Base-by-base conservation (phyloP, 2,329 filamentous ascomycete species). In the Colletotrichum higginsianum region DNA sequence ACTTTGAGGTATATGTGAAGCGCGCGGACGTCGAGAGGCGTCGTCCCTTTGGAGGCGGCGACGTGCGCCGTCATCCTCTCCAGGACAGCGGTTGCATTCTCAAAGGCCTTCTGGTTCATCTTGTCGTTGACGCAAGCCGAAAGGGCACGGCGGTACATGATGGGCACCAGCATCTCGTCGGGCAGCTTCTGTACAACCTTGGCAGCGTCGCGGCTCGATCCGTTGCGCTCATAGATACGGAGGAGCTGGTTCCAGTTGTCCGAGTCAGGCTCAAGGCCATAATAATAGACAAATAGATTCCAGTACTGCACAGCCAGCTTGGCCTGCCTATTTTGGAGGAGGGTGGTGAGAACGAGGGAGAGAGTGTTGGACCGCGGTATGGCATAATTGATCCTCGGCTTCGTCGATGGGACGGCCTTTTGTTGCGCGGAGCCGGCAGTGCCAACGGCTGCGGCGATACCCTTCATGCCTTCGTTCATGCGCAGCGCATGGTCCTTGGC, bases 301-400 rank as follows among this genome's bases (percentile, higher is more conserved):
- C 95, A 98, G 81, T 98, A 98, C 42, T 86, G 86, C 63, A 88
- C 82, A n/a, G 90, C 93, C n/a, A 88, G 82, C 16, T 87, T 86
- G 9, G 89, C 89, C 63, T 89, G 86, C 62, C 88, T 87, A 42
- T 91, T 87, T 42, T 88, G 86, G 15, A 86, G 82, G 62, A 94
- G 89, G 8, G 91, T 87, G 56, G 89, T 84, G 52, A 97, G 81
- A 23, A 97, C 78, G 55, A 97, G 80, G 1, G 92, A 92, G 2
- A 99, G 87, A 3, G 87, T 86, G 75, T 91, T 91, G 49, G 81
- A 82, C 23, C 85, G 84, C 1, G 89, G 88, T 42, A 78, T 76
- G 35, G 85, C 84, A 71, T 84, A 84, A 26, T 77, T 68, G 64
- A 74, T 76, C n/a, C 21, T 67, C 23, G 66, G 64, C 23, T 16